A percentile compares a stretch with the other conserved stretches of the same genome.
phyloP scores from a whole-genome alignment of 805 yeast genomes.

The Candida railenensis region DNA sequence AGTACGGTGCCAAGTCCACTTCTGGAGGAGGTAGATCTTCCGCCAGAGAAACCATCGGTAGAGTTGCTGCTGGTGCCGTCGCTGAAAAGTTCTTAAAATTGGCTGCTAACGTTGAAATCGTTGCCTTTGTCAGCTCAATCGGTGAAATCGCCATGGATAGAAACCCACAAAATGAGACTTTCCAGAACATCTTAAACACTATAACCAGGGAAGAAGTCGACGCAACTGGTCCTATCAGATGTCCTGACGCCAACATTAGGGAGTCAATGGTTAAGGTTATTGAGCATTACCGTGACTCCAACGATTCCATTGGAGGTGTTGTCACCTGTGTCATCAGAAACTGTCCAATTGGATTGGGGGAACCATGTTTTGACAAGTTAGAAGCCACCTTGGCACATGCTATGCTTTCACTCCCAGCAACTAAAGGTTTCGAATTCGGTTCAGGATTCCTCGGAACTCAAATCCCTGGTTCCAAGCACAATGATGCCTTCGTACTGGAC shows the following conservation, averaged over 20 bases:
- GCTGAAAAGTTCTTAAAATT: slow-evolving; percentile 87
- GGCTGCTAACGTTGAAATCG: slow-evolving; percentile 84
- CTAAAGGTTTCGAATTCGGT: slow-evolving; percentile 97
- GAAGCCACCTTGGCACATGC: slow-evolving; percentile 97
- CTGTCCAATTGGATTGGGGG: slow-evolving; percentile 94
- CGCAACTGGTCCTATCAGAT: slow-evolving; percentile 84
- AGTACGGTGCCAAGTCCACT: slow-evolving; percentile 90
- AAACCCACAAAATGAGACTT: slow-evolving; percentile 61
- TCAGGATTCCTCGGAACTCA: slow-evolving; percentile 91
- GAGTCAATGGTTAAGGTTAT: slow-evolving; percentile 83
- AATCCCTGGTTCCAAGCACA: slow-evolving; percentile 91
- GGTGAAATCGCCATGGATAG: slow-evolving; percentile 80
- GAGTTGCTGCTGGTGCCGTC: slow-evolving; percentile 98
- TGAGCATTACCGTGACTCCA: slow-evolving; percentile 77
- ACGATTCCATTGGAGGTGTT: slow-evolving; percentile 96
- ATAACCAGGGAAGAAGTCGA: slow-evolving; percentile 90
- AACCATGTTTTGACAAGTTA: slow-evolving; percentile 94
- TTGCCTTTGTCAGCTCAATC: slow-evolving; percentile 93
- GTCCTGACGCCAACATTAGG: slow-evolving; percentile 76
- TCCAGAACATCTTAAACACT: slow-evolving; percentile 65
- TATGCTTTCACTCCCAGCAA: slow-evolving; percentile 96
- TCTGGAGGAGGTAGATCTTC: slow-evolving; percentile 97
- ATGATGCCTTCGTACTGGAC: slow-evolving; percentile 69
- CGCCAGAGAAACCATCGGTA: slow-evolving; percentile 97
- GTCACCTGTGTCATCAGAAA: slow-evolving; percentile 97